These are phyloP conservation scores for Triticum monococcum DNA, from an alignment of 176 grass and related monocot genomes.

Conservation along the genomic window DNA sequence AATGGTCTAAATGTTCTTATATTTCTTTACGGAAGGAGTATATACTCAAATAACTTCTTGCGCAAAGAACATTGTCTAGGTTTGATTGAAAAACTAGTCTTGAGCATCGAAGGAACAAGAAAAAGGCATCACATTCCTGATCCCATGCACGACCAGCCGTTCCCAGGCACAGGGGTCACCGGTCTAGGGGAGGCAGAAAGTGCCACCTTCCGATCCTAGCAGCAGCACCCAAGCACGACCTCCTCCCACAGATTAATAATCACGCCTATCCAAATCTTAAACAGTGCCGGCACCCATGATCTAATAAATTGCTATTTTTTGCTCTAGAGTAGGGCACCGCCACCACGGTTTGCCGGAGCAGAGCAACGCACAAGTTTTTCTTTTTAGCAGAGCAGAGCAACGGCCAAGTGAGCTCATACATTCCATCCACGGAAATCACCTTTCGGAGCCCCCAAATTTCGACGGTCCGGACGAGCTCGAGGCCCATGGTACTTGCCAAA, in stretches of 20 bases:
- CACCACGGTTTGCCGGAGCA: slow-evolving; percentile 44
- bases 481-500: slow-evolving; percentile 33
- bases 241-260: not conserved
- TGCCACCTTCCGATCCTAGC: not conserved
- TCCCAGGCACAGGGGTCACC: not conserved
- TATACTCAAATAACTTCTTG: too few relatives aligned
- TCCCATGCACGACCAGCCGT: not conserved
- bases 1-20: too few relatives aligned
- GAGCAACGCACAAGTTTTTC: not conserved
- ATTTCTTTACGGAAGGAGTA: too few relatives aligned
- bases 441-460: not conserved
- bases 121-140: not conserved
- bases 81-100: not conserved
- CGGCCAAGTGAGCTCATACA: not conserved
- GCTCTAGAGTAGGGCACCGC: slow-evolving; percentile 11
- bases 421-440: not conserved
- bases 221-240: slow-evolving; percentile 24
- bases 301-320: not conserved
- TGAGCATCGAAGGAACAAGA: not conserved
- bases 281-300: not conserved
- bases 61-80: too few relatives aligned
- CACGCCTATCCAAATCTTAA: not conserved
- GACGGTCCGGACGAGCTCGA: not conserved
- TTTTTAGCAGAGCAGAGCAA: not conserved
- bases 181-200: slow-evolving; percentile 32